Evolutionary conservation across 305 asterid species (phyloP).

Genomic region (Salvia sclarea): DNA sequence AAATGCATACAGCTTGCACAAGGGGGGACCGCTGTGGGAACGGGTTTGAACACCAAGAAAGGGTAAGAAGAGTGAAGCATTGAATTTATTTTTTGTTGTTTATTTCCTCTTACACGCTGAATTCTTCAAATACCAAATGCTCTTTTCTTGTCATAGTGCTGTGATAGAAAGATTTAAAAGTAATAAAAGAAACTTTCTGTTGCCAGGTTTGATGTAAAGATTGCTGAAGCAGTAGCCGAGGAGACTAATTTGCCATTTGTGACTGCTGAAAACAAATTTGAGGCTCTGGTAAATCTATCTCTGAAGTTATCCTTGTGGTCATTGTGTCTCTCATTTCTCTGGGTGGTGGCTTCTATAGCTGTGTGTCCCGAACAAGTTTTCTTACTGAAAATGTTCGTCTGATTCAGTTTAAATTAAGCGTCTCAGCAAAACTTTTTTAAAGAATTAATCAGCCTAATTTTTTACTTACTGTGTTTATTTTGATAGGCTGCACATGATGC

Average conservation of each 20-base stretch:
- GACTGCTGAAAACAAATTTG: conserved; percentile 98
- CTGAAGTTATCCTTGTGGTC: conserved; percentile 32
- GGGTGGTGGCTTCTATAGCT: conserved; percentile 10
- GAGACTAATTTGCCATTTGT: conserved; percentile 92
- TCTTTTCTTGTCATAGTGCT: conserved; percentile 9
- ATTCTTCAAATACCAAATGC: conserved; percentile 21
- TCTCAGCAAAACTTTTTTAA: neutral
- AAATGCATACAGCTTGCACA: conserved; percentile 82
- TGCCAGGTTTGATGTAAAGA: conserved; percentile 79
- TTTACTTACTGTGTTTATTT: conserved; percentile 23
- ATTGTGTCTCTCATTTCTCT: conserved; percentile 19
- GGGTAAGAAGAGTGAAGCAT: conserved; percentile 52
- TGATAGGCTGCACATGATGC: conserved; percentile 97
- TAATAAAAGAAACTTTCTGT: conserved; percentile 22
- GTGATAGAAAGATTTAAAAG: neutral
- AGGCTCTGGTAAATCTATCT: conserved; percentile 72
- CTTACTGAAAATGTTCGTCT: conserved; percentile 9
- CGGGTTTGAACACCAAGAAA: conserved; percentile 89
- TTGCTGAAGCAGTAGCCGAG: conserved; percentile 94
- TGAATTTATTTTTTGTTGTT: conserved; percentile 27
- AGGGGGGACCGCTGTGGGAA: conserved; percentile 96
- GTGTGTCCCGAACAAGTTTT: conserved; percentile 2
- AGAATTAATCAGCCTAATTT: neutral
- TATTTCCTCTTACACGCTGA: conserved; percentile 24
- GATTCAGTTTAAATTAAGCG: neutral